A percentile compares a stretch with the other conserved stretches of the same genome.
Evolutionary conservation across 768 basidiomycete species (phyloP).

Genomic region (Tubosaeta sp.): DNA sequence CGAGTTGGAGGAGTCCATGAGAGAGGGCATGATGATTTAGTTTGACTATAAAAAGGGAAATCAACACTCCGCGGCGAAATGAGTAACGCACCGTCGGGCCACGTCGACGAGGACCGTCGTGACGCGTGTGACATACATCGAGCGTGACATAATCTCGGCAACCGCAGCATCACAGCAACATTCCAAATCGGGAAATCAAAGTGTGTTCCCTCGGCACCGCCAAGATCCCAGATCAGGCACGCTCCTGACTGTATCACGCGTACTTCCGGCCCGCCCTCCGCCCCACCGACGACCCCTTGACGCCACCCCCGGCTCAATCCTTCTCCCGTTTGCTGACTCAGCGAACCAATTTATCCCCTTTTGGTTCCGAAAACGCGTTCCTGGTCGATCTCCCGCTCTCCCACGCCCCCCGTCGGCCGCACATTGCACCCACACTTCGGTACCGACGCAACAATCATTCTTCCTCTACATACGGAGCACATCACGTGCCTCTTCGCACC

Average conservation of each 20-base stretch:
- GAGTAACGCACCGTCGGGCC: slow-evolving; percentile 24
- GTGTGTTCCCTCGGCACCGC: slow-evolving; percentile 39
- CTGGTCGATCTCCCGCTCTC: slow-evolving; percentile 23
- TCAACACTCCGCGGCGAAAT: slow-evolving; percentile 24
- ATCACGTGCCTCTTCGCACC: slow-evolving; percentile 48
- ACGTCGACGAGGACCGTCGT: slow-evolving; percentile 35
- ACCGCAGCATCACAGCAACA: slow-evolving; percentile 25
- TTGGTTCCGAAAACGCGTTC: slow-evolving; percentile 21
- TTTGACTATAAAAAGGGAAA: slow-evolving; percentile 25
- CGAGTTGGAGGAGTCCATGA: slow-evolving; percentile 41
- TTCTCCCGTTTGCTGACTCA: neutral
- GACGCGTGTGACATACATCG: slow-evolving; percentile 27
- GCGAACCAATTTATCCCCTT: slow-evolving; percentile 14
- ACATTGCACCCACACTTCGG: neutral
- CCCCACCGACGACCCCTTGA: no score
- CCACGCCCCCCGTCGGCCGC: slow-evolving; percentile 15
- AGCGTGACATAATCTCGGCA: slow-evolving; percentile 30
- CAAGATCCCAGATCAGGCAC: slow-evolving; percentile 40
- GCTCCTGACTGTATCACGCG: slow-evolving; percentile 12
- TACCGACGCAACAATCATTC: slow-evolving; percentile 17
- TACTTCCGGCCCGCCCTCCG: slow-evolving; percentile 7
- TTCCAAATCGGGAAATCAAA: slow-evolving; percentile 36
- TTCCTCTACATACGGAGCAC: slow-evolving; percentile 41
- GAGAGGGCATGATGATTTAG: slow-evolving; percentile 4
- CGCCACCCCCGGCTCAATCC: slow-evolving; percentile 20